A percentile compares a stretch with the other conserved stretches of the same genome.
These are phyloP conservation scores for Eucalyptus pumila DNA, from an alignment of 345 rosid species.

Conservation along the genomic window DNA sequence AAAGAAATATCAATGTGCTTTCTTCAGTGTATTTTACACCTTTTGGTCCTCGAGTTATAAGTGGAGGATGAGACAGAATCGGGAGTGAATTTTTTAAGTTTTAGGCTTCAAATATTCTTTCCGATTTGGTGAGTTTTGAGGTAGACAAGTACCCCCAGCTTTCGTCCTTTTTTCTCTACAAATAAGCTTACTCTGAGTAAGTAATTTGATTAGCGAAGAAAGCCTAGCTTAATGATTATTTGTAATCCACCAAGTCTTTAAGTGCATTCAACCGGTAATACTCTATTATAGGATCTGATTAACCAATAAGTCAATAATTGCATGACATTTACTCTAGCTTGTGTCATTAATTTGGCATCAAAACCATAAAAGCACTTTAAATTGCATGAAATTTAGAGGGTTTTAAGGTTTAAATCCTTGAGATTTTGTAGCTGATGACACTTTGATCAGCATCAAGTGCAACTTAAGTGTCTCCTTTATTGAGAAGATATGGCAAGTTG, in stretches of 20 bases:
- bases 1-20: neutral
- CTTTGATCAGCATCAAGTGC: neutral
- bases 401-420: neutral
- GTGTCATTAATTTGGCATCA: neutral
- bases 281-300: neutral
- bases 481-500: neutral
- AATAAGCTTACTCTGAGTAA: neutral
- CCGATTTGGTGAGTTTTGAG: neutral
- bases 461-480: neutral
- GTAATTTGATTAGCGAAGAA: neutral
- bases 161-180: neutral
- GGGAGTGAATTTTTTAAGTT: neutral
- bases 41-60: neutral
- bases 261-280: neutral
- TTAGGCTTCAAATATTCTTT: neutral
- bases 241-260: neutral
- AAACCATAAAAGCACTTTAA: neutral
- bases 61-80: neutral
- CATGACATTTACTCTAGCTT: neutral
- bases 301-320: neutral
- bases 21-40: neutral
- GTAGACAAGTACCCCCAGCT: neutral
- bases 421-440: neutral
- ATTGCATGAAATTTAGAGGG: neutral
- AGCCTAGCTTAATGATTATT: neutral